Evolutionary conservation across 2,329 filamentous ascomycete species (phyloP).

Genomic region (Fusarium phyllophilum): DNA sequence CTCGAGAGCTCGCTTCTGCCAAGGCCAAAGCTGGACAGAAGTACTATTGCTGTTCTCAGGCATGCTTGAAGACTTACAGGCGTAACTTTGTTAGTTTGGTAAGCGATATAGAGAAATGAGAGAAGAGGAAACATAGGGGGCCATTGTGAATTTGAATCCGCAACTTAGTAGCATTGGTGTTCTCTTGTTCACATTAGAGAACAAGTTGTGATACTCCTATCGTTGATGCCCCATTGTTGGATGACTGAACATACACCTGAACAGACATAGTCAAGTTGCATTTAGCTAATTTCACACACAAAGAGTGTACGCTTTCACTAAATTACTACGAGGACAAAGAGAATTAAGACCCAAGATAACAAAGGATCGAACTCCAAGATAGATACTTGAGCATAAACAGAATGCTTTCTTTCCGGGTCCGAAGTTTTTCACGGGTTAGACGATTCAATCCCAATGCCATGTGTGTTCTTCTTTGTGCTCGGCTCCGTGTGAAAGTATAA

Average conservation of each 20-base stretch:
- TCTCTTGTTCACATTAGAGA: neutral
- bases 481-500: fast-evolving
- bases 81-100: too few species aligned
- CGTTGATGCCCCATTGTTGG: neutral
- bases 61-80: neutral
- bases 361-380: neutral
- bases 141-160: neutral
- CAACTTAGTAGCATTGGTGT: neutral
- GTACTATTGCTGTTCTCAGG: neutral
- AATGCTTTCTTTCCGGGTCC: neutral
- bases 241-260: neutral
- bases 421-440: neutral
- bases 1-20: slow-evolving; percentile 4
- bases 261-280: too few species aligned
- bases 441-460: neutral
- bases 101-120: too few species aligned
- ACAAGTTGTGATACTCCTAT: neutral
- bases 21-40: neutral
- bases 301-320: neutral
- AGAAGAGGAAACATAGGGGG: neutral
- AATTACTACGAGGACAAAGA: neutral
- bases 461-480: neutral
- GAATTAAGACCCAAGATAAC: neutral
- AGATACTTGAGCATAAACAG: neutral
- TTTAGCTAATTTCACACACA: neutral